phyloP scores from a whole-genome alignment of 2,329 filamentous ascomycete species.

The Xylaria sp. region DNA sequence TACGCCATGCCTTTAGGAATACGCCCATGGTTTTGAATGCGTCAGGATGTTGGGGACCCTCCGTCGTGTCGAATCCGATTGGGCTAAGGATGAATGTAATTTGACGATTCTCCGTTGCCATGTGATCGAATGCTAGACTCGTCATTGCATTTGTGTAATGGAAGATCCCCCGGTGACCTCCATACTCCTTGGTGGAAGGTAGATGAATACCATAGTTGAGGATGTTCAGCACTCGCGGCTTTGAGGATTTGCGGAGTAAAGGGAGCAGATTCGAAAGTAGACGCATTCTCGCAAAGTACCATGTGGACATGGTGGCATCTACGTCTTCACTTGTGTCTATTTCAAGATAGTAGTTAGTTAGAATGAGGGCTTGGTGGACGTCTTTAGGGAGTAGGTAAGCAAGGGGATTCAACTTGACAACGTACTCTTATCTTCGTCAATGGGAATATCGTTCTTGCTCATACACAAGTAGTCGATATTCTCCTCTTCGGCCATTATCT shows the following conservation, averaged over 20 bases:
- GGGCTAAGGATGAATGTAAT: not conserved
- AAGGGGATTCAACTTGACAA: not conserved
- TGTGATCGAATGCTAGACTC: not conserved
- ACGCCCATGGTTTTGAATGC: not conserved
- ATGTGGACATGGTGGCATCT: slow-evolving; percentile 44
- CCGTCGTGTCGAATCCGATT: not conserved
- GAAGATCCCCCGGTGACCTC: not conserved
- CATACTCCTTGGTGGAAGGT: not conserved
- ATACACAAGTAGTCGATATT: slow-evolving; percentile 47
- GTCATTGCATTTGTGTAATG: not conserved
- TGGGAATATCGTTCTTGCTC: slow-evolving; percentile 41
- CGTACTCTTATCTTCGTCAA: slow-evolving; percentile 27
- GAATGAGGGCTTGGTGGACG: not conserved
- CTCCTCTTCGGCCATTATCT: slow-evolving; percentile 33
- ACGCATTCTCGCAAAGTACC: slow-evolving; percentile 48
- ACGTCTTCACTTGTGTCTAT: slow-evolving; percentile 45
- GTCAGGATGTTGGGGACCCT: not conserved
- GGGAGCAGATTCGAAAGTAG: slow-evolving; percentile 49
- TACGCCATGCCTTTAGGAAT: not conserved
- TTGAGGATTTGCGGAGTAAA: slow-evolving; percentile 40
- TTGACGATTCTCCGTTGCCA: not conserved
- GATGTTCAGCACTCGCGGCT: slow-evolving; percentile 48
- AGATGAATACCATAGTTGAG: slow-evolving; percentile 39
- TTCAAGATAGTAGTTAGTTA: not conserved
- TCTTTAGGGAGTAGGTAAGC: slow-evolving; percentile 4